Evolutionary conservation across 2,329 filamentous ascomycete genomes (phyloP), one percentile per base, ranked within the genome.

Genomic region (Fusarium avenaceum): DNA sequence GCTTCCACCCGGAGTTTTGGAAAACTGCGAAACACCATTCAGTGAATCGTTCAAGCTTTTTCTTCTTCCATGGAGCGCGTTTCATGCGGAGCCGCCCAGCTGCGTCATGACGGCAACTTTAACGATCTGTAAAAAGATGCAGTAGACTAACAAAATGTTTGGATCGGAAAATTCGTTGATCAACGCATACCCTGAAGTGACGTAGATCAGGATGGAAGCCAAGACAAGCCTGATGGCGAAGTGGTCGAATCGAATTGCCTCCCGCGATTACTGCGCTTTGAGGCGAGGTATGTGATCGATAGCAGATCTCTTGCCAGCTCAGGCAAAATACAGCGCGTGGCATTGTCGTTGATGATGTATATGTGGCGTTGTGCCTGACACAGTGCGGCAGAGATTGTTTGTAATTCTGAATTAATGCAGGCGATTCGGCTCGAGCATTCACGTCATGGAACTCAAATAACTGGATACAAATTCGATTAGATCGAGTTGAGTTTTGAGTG

Each of bases 201-300:
- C 67, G 67, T 65, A 60, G 6, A 53, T 30, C 24, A 19, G 15
- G 33, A 32, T 22, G 33, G 22, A 24, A 28, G 49, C 59, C 46
- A 69, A 28, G 49, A 54, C 46, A 69, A 69, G 60, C 46, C 33
- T 22, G 39, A 53, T 43, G 65, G 61, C 61, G 28, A 51, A 63
- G 15, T 35, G 15, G 28, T 54, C 33, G 51, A 20, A n/a, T 62
- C 15, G 38, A 49, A 50, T 47, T 46, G 20, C 42, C 50, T 55
- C 39, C 17, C 40, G 30, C 50, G 54, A 69, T 54, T 42, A 51
- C 47, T 38, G 38, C 30, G 20, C 11, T 43, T 47, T 19, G 30
- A 39, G 40, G 28, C 44, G 42, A 53, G 30, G n/a, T 70, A 39
- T 65, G 57, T 51, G 44, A 46, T 43, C 67, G 39, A 55, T 67